Conservation (phyloP, 805 yeast species). For the Spencermartinsiella europaea region DNA sequence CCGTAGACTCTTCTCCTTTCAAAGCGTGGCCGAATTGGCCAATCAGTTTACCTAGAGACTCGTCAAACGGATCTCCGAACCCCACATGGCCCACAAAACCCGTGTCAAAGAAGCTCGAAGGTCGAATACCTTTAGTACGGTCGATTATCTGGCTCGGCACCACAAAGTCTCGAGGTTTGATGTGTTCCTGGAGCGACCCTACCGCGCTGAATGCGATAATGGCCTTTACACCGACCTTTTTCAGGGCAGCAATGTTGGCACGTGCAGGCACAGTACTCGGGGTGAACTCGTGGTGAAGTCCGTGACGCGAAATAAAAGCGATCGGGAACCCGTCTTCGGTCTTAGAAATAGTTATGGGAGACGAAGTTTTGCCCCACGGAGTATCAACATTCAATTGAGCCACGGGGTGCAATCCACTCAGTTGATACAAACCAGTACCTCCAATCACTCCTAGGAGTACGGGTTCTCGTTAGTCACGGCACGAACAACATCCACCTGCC, state of each 20-base stretch:
- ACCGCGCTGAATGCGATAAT: conserved; percentile 93
- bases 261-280: conserved; percentile 90
- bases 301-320: conserved; percentile 95
- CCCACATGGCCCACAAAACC: conserved; percentile 98
- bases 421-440: conserved; percentile 94
- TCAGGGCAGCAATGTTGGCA: conserved; percentile 95
- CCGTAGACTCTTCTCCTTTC: conserved; percentile 42
- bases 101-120: conserved; percentile 79
- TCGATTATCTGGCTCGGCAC: conserved; percentile 94
- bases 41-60: conserved; percentile 60
- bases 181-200: conserved; percentile 85
- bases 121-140: conserved; percentile 92
- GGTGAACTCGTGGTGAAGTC: conserved; percentile 77
- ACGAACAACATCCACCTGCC: not conserved
- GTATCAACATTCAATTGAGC: conserved; percentile 78
- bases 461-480: conserved; percentile 38
- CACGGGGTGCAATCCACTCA: conserved; percentile 77
- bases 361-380: conserved; percentile 97
- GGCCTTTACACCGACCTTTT: conserved; percentile 78
- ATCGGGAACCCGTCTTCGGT: conserved; percentile 74
- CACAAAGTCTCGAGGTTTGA: conserved; percentile 94
- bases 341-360: conserved; percentile 86
- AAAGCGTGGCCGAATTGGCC: conserved; percentile 54
- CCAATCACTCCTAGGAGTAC: conserved; percentile 88
- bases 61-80: conserved; percentile 95